Evolutionary conservation across 2,329 filamentous ascomycete genomes (phyloP), one percentile per base, ranked within the genome.

Genomic region (Monilinia laxa): DNA sequence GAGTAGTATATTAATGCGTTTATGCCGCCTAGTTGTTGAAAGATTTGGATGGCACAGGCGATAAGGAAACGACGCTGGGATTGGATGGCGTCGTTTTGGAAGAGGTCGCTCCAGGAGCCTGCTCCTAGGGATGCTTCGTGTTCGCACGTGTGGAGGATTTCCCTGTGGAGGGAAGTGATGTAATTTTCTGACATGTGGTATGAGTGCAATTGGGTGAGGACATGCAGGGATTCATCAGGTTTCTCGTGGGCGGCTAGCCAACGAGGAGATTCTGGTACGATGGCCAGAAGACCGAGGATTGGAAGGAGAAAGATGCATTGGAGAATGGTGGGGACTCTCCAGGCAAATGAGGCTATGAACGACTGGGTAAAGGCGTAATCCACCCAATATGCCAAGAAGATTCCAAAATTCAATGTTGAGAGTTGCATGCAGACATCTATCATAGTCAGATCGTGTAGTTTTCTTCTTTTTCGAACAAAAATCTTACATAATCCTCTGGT

Each of bases 291-390:
- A 2, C 76, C 66, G 9, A 88, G 76, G 68, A 88, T 87, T 11
- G 64, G 64, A 10, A 65, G 47, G 14, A 65, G 25, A 12, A 65
- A 65, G 18, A 65, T 52, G 9, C 49, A 65, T 65, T 65, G 83
- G 68, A 85, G 82, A 3, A 81, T 82, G n/a, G 87, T 78, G 0
- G 87, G 87, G 72, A 88, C 86, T 4, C 86, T 80, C 87, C 86
- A 85, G 0, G 80, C 75, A 49, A 82, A 79, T n/a, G 59, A 79
- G 75, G 2, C 74, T 80, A 10, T 67, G 45, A 81, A 79, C 67
- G 83, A 84, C 16, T 83, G 84, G 5, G 82, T 83, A 68, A 85
- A 79, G 35, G 82, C 85, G 45, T 85, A 82, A 70, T 87, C 85
- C 67, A 87, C 80, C 85, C 85, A 87, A 75, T 87, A 87, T 0